These are phyloP conservation scores for Aspergillus quadrilineatus DNA, from an alignment of 2,329 filamentous ascomycete genomes.

Conservation along the genomic window DNA sequence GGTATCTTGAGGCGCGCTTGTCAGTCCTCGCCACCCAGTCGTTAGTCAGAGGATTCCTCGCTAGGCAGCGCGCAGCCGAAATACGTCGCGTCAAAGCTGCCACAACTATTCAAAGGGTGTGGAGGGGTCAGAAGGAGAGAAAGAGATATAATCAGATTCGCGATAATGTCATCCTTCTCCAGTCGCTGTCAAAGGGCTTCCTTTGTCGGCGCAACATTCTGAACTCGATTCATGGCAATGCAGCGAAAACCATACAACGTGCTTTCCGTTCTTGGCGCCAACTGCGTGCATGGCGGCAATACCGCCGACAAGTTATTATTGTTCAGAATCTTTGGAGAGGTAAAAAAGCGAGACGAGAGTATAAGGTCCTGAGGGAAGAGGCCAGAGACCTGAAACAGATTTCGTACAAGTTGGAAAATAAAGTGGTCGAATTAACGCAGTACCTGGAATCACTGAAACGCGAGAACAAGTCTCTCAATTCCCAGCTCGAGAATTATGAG, in stretches of 20 bases:
- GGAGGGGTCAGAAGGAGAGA: constrained; percentile 87
- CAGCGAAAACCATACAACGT: constrained; percentile 84
- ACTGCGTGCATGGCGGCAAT: constrained; percentile 78
- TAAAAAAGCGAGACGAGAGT: constrained; percentile 72
- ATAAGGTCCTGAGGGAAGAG: constrained; percentile 91
- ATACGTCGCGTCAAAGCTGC: constrained; percentile 80
- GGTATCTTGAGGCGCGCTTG: constrained; percentile 81
- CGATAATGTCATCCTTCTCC: constrained; percentile 80
- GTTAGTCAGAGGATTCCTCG: constrained; percentile 71
- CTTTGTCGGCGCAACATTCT: constrained; percentile 87
- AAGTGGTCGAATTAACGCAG: constrained; percentile 97
- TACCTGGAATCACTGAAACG: constrained; percentile 86
- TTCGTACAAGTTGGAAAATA: constrained; percentile 98
- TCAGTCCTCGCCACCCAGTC: constrained; percentile 80
- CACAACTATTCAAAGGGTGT: constrained; percentile 91
- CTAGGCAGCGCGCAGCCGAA: constrained; percentile 75
- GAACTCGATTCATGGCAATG: constrained; percentile 90
- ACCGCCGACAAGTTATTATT: constrained; percentile 83
- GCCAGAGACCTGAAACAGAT: constrained; percentile 98
- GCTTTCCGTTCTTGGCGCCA: constrained; percentile 81
- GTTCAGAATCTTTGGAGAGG: constrained; percentile 94
- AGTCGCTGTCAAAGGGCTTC: constrained; percentile 89
- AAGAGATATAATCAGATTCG: constrained; percentile 76
- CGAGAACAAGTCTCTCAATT: constrained; percentile 86
- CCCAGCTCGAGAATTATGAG: constrained; percentile 93